phyloP scores from a whole-genome alignment of 176 grass and related monocot species.

The Poa annua region DNA sequence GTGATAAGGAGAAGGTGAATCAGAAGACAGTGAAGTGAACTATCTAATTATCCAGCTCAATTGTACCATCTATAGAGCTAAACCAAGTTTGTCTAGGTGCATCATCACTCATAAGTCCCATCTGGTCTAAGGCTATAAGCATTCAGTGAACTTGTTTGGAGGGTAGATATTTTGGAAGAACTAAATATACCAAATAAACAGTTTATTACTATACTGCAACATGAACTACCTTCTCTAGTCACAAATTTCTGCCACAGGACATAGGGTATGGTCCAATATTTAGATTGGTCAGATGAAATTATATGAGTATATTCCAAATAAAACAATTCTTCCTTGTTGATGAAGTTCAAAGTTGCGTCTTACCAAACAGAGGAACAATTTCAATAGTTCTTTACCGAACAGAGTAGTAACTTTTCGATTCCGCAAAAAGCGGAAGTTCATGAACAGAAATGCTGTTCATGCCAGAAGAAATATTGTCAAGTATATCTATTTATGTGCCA shows the following conservation, averaged over 20 bases:
- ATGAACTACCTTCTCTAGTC: background rate
- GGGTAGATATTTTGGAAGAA: background rate
- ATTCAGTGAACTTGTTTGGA: background rate
- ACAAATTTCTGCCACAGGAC: background rate
- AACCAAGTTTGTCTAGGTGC: background rate
- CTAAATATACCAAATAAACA: background rate
- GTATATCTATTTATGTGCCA: background rate
- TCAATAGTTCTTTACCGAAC: background rate
- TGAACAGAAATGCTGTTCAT: background rate
- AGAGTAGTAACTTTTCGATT: background rate
- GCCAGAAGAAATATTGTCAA: no score
- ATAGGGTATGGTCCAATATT: conserved; percentile 11
- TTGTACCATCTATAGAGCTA: conserved; percentile 18
- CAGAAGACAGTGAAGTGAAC: background rate
- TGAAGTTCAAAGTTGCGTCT: background rate
- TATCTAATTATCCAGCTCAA: background rate
- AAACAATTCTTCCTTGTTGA: background rate
- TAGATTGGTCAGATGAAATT: background rate
- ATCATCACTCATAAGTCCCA: background rate
- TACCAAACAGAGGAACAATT: background rate
- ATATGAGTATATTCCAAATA: background rate
- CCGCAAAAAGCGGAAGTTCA: background rate
- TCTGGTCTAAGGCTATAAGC: background rate
- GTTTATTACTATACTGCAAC: background rate
- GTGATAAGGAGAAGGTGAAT: background rate